Percentiles rank a stretch among this genome's conserved stretches.
Conservation (phyloP, 164 flowering plant genomes). For the Piper longum region DNA sequence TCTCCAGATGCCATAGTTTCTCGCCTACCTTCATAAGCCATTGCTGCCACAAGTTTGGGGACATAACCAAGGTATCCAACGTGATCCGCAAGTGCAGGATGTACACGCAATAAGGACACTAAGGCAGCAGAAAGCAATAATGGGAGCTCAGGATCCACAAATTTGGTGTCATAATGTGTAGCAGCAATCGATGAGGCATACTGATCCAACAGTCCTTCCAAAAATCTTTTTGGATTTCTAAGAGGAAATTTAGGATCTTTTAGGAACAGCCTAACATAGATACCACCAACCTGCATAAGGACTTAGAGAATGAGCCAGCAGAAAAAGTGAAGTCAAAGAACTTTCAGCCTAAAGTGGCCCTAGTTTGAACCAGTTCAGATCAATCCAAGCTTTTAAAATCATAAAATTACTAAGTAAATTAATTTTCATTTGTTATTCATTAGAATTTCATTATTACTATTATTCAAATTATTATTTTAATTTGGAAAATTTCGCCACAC, state of each 20-base stretch:
- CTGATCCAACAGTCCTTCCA: slow-evolving; percentile 95
- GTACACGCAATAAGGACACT: slow-evolving; percentile 87
- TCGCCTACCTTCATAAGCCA: slow-evolving; percentile 91
- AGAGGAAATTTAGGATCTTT: slow-evolving; percentile 98
- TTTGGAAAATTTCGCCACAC: no score
- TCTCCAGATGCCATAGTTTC: slow-evolving; percentile 85
- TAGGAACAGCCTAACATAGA: slow-evolving; percentile 87
- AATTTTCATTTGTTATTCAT: not conserved
- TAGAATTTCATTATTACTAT: not conserved
- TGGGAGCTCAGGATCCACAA: slow-evolving; percentile 84
- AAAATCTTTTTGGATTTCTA: slow-evolving; percentile 95
- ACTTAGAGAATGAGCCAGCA: not conserved
- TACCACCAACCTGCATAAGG: slow-evolving; percentile 82
- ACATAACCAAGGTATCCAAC: slow-evolving; percentile 98
- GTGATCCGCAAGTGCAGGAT: slow-evolving; percentile 96
- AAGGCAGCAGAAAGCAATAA: slow-evolving; percentile 89
- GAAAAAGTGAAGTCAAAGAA: not conserved
- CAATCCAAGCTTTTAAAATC: not conserved
- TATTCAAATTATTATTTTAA: no score
- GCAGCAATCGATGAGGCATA: slow-evolving; percentile 86
- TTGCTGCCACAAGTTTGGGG: slow-evolving; percentile 94
- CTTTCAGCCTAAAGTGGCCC: no score
- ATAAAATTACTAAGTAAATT: not conserved
- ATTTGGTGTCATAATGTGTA: slow-evolving; percentile 70
- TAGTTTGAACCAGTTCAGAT: not conserved